A percentile compares a stretch with the other conserved stretches of the same genome.
Evolutionary conservation across 2,329 filamentous ascomycete species (phyloP).

Genomic region (Neurospora sp.): DNA sequence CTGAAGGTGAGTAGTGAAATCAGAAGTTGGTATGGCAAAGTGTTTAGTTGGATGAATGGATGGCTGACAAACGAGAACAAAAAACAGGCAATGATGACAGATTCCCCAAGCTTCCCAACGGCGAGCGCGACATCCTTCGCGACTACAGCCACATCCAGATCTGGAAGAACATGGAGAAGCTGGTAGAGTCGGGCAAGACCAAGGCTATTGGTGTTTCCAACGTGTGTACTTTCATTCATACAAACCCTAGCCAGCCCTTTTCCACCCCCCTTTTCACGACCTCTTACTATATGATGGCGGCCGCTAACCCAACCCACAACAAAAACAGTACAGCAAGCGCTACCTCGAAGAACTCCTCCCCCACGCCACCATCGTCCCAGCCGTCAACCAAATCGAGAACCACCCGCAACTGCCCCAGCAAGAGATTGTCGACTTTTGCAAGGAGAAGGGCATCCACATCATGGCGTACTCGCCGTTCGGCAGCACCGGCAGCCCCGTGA

Average conservation of each 20-base stretch:
- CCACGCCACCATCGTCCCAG: conserved; percentile 45
- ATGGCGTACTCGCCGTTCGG: conserved; percentile 64
- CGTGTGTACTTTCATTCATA: conserved; percentile 22
- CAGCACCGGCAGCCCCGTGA: conserved; percentile 53
- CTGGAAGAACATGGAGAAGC: conserved; percentile 66
- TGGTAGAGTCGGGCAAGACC: conserved; percentile 49
- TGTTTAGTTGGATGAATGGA: not conserved
- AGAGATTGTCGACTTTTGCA: conserved; percentile 61
- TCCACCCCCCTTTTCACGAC: not conserved
- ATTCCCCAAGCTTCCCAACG: conserved; percentile 67
- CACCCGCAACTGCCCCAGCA: conserved; percentile 63
- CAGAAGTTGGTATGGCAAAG: not conserved
- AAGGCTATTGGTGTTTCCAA: conserved; percentile 47
- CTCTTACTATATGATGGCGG: not conserved
- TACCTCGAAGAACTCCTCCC: conserved; percentile 47
- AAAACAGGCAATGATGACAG: conserved; percentile 52
- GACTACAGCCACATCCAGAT: conserved; percentile 64
- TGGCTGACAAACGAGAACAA: not conserved
- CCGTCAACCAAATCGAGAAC: conserved; percentile 67
- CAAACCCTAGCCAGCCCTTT: not conserved
- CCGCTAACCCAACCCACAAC: not conserved
- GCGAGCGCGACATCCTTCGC: conserved; percentile 61
- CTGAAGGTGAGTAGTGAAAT: conserved; percentile 41
- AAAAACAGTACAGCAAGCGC: conserved; percentile 39
- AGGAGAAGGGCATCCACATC: conserved; percentile 57